Evolutionary conservation across 2,329 filamentous ascomycete genomes (phyloP), one percentile per base, ranked within the genome.

Genomic region (Madurella fahalii): DNA sequence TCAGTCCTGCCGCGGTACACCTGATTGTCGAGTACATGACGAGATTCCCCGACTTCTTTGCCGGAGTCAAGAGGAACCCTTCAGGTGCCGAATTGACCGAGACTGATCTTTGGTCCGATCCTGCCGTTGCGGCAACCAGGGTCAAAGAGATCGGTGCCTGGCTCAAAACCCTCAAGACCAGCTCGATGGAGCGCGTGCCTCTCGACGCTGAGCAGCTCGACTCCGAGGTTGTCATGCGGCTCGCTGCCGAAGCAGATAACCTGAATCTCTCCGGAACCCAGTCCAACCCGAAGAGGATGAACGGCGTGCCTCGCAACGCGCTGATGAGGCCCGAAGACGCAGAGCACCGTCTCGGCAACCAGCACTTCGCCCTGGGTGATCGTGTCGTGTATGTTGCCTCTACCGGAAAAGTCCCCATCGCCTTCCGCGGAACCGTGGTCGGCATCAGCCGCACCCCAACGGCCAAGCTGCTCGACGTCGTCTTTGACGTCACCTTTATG

Each of bases 401-500:
- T 62, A 90, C 92, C 52, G 94, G 94, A 61, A 93, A 96, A 67
- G 93, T 99, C 1, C 94, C 94, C 1, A 95, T 99, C 64, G 92
- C 89, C 37, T 89, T 89, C 50, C 84, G 87, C 51, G 94, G 95
- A 64, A 97, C 94, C 1, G 90, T 99, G n/a, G 87, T 95, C 53
- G 94, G 94, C 37, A 87, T 96, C 67, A 96, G 91, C 57, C 87
- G 90, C 53, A 96, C 92, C 31, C 81, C 91, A 17, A 88, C 89
- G 53, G 87, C 86, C 25, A 82, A 89, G 45, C 79, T 96, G 54
- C 78, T 99, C 39, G 94, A 99, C 68, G 83, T 97, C 54, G 86
- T 99, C 8, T 99, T 96, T 72, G 95, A 99, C 69, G 83, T 84
- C 12, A 88, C 90, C 0, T 99, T 99, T 72, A 97, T 99, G 92